A percentile compares a stretch with the other conserved stretches of the same genome.
Evolutionary conservation across 306 rosid genomes (phyloP).

Genomic region (Trifolium fragiferum): DNA sequence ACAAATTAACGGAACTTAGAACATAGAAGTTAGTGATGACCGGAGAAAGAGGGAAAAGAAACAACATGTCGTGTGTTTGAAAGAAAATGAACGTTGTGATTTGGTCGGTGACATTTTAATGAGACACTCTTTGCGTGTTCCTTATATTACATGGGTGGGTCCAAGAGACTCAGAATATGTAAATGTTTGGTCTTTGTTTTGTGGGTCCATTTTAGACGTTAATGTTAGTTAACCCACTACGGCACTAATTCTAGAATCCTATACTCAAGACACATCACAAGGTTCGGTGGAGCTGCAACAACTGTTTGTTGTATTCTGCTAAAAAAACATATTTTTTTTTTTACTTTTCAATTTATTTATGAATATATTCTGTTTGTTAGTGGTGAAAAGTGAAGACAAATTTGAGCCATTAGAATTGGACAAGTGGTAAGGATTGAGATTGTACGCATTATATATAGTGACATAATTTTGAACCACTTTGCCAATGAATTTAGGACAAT

Average conservation of each 20-base stretch:
- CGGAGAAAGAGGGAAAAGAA: background rate
- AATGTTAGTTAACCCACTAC: constrained; percentile 15
- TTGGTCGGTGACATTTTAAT: constrained; percentile 55
- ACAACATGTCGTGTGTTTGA: background rate
- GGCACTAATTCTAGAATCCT: constrained; percentile 38
- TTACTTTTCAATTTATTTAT: constrained; percentile 3
- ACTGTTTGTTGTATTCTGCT: background rate
- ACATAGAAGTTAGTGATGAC: background rate
- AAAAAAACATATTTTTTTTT: background rate
- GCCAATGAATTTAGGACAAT: background rate
- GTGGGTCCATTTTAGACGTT: constrained; percentile 37
- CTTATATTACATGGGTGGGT: constrained; percentile 25
- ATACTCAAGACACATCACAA: constrained; percentile 19
- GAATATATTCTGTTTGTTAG: background rate
- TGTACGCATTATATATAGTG: background rate
- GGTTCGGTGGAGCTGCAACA: constrained; percentile 24
- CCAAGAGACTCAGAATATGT: constrained; percentile 25
- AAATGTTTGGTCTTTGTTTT: constrained; percentile 19
- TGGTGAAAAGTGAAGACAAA: background rate
- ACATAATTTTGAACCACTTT: background rate
- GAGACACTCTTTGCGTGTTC: constrained; percentile 30
- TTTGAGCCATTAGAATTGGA: constrained; percentile 3
- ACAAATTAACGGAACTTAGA: background rate
- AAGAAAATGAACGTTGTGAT: constrained; percentile 7
- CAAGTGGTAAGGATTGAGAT: constrained; percentile 6